A percentile compares a stretch with the other conserved stretches of the same genome.
Conservation (phyloP, 2,329 filamentous ascomycete genomes). For the Diaporthe velutina region DNA sequence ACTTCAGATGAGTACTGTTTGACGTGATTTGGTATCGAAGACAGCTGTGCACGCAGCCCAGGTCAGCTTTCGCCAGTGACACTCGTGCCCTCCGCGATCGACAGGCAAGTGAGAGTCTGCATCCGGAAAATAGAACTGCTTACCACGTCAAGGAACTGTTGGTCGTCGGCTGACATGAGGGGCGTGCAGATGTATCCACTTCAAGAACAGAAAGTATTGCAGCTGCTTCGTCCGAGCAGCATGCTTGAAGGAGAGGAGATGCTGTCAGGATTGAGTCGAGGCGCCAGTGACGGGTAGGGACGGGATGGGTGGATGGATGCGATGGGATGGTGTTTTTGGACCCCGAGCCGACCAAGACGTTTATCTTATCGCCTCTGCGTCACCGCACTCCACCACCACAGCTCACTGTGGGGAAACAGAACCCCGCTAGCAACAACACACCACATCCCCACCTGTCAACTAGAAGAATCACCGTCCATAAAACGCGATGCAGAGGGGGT, state of each 20-base stretch:
- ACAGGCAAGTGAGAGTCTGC: not conserved
- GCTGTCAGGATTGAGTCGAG: not conserved
- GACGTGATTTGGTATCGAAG: conserved; percentile 72
- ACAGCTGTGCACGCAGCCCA: conserved; percentile 55
- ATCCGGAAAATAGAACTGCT: conserved; percentile 4
- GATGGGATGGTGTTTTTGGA: conserved; percentile 15
- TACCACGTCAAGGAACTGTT: conserved; percentile 43
- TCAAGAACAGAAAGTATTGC: too few species aligned
- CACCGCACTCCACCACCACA: not conserved
- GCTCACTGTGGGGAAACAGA: not conserved
- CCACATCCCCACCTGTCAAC: not conserved
- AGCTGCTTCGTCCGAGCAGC: not conserved
- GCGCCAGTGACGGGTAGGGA: not conserved
- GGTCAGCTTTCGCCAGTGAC: not conserved
- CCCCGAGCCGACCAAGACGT: too few species aligned
- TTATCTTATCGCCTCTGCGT: conserved; percentile 24
- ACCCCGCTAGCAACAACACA: not conserved
- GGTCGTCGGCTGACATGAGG: conserved; percentile 43
- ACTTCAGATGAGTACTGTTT: conserved; percentile 78
- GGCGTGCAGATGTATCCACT: not conserved
- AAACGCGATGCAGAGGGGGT: not conserved
- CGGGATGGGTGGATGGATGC: not conserved
- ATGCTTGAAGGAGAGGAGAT: not conserved
- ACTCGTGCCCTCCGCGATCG: not conserved
- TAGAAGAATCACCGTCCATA: not conserved